These are phyloP conservation scores for Psophocarpus tetragonolobus DNA, from an alignment of 306 rosid species.

Conservation along the genomic window DNA sequence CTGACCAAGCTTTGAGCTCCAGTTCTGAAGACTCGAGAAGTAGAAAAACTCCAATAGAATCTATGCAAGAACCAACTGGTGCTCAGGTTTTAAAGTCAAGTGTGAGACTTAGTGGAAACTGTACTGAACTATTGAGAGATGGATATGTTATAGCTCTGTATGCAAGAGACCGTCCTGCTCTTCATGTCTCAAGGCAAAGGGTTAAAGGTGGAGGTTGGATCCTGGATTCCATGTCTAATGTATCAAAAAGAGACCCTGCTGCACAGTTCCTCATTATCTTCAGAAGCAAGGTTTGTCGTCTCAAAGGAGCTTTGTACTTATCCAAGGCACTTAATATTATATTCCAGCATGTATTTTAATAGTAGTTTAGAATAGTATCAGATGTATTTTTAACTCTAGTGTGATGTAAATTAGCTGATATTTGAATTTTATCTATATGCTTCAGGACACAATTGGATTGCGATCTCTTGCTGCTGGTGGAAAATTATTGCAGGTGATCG, in stretches of 20 bases:
- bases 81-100: constrained; percentile 55
- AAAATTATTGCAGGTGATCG: constrained; percentile 86
- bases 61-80: constrained; percentile 66
- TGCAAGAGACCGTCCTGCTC: constrained; percentile 68
- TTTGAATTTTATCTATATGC: constrained; percentile 34
- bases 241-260: constrained; percentile 95
- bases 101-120: constrained; percentile 66
- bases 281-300: constrained; percentile 81
- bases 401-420: constrained; percentile 39
- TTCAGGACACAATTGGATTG: constrained; percentile 89
- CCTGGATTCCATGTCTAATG: constrained; percentile 75
- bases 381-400: constrained; percentile 6
- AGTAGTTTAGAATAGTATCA: constrained; percentile 26
- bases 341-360: constrained; percentile 4
- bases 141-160: constrained; percentile 80
- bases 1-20: constrained; percentile 87
- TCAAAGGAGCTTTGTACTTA: constrained; percentile 18
- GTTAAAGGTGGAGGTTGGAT: constrained; percentile 96
- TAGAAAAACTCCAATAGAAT: constrained; percentile 78
- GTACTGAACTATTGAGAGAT: constrained; percentile 76
- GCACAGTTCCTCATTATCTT: constrained; percentile 82
- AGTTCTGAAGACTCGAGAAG: constrained; percentile 82
- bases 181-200: constrained; percentile 90
- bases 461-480: constrained; percentile 98
- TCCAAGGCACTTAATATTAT: neutral